Evolutionary conservation across 176 grass and related monocot genomes (phyloP).

Genomic region (Eremochloa ophiuroides): DNA sequence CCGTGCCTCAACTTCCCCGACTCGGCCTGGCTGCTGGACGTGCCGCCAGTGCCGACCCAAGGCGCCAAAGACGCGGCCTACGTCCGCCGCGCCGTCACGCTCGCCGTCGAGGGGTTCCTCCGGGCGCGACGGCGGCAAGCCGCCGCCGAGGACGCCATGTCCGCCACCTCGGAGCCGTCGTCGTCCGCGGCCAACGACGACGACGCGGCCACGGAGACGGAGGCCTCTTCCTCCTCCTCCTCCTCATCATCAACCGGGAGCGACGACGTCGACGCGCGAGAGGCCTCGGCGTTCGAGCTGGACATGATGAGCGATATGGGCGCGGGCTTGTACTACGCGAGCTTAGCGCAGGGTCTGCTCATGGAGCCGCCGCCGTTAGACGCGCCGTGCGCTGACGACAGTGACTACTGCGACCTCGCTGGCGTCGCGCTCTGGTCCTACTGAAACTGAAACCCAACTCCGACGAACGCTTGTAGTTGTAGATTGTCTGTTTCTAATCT

Average conservation of each 20-base stretch:
- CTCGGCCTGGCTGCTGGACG: slow-evolving; percentile 32
- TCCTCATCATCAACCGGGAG: not conserved
- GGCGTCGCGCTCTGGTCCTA: slow-evolving; percentile 18
- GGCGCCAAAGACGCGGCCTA: not conserved
- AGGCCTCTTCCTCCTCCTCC: not conserved
- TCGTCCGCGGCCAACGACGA: not conserved
- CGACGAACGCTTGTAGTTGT: no score
- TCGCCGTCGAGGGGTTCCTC: slow-evolving; percentile 24
- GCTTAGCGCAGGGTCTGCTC: slow-evolving; percentile 46
- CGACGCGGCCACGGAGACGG: not conserved
- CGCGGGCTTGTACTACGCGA: slow-evolving; percentile 30
- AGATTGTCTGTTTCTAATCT: no score
- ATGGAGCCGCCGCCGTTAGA: slow-evolving; percentile 17
- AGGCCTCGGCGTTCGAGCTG: slow-evolving; percentile 11
- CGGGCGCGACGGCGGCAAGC: not conserved
- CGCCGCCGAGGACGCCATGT: not conserved
- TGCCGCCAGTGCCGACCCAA: slow-evolving; percentile 15
- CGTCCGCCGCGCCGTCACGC: slow-evolving; percentile 31
- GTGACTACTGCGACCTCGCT: not conserved
- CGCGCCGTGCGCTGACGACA: not conserved
- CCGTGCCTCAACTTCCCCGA: slow-evolving; percentile 45
- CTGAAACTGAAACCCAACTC: no score
- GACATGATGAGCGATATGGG: slow-evolving; percentile 26
- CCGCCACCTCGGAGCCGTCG: slow-evolving; percentile 3
- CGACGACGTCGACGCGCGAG: not conserved